Evolutionary conservation across 2,329 filamentous ascomycete genomes (phyloP).

Genomic region (Raffaelea ambrosiae): DNA sequence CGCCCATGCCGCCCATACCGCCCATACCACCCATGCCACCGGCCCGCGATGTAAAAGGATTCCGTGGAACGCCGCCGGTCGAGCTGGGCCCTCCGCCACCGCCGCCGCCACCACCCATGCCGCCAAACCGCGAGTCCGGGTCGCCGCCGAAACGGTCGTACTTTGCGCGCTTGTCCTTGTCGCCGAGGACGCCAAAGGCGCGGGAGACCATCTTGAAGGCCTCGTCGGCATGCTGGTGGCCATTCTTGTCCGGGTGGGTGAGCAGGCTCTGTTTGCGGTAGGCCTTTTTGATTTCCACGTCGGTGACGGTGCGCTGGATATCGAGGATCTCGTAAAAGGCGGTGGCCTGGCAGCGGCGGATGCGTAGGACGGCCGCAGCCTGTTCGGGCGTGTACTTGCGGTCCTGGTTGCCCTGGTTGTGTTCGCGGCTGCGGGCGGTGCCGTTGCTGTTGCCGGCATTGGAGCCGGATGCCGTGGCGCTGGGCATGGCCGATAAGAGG

Average conservation of each 20-base stretch:
- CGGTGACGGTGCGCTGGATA: slow-evolving; percentile 56
- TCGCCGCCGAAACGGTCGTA: slow-evolving; percentile 88
- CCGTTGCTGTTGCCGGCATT: slow-evolving; percentile 31
- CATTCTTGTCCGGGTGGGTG: slow-evolving; percentile 98
- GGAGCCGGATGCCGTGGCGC: slow-evolving; percentile 46
- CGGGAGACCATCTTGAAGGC: slow-evolving; percentile 97
- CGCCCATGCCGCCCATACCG: slow-evolving; percentile 20
- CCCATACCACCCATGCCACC: slow-evolving; percentile 8
- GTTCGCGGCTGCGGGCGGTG: slow-evolving; percentile 44
- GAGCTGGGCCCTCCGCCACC: slow-evolving; percentile 28
- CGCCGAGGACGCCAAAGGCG: slow-evolving; percentile 87
- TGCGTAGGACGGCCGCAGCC: slow-evolving; percentile 82
- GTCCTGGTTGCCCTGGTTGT: slow-evolving; percentile 68
- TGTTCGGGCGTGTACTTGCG: slow-evolving; percentile 82
- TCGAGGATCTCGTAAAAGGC: slow-evolving; percentile 94
- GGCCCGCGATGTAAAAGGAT: slow-evolving; percentile 9
- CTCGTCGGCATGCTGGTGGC: slow-evolving; percentile 88
- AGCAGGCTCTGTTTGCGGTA: slow-evolving; percentile 90
- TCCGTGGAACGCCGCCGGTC: background rate
- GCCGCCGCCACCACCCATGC: slow-evolving; percentile 32
- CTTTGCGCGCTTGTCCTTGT: slow-evolving; percentile 84
- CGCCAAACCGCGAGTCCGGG: slow-evolving; percentile 78
- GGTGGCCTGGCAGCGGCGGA: slow-evolving; percentile 73
- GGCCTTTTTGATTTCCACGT: slow-evolving; percentile 91
- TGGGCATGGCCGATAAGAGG: slow-evolving; percentile 26